Evolutionary conservation across 2,329 filamentous ascomycete genomes (phyloP).

Genomic region (Fusarium sp.): DNA sequence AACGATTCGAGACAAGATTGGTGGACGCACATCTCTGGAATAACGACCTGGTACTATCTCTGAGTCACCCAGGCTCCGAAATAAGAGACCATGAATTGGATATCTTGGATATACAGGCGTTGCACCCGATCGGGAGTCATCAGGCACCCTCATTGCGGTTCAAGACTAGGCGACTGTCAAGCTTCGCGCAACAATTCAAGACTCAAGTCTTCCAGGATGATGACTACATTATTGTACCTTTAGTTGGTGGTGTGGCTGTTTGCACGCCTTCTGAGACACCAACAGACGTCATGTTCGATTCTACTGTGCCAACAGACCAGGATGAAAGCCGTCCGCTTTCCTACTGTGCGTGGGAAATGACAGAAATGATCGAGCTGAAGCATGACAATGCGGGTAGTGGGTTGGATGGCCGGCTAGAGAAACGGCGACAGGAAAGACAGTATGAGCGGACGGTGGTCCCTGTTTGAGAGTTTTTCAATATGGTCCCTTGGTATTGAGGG

Average conservation of each 20-base stretch:
- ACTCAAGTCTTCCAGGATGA: conserved; percentile 36
- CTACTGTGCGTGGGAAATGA: not conserved
- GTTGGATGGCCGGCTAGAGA: not conserved
- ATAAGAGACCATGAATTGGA: not conserved
- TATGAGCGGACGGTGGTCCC: no score
- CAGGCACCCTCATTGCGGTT: not conserved
- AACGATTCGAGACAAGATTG: not conserved
- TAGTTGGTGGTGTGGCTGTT: conserved; percentile 18
- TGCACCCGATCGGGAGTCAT: conserved; percentile 10
- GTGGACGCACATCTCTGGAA: conserved; percentile 33
- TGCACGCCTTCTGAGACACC: conserved; percentile 11
- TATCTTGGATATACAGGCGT: conserved; percentile 3
- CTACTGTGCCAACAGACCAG: not conserved
- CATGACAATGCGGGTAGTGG: not conserved
- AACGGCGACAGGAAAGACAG: not conserved
- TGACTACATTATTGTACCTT: conserved; percentile 30
- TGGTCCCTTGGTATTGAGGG: not conserved
- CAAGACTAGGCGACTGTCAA: conserved; percentile 2
- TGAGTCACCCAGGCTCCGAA: conserved; percentile 5
- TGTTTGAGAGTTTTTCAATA: not conserved
- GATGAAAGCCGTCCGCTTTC: not conserved
- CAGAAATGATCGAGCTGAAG: conserved; percentile 3
- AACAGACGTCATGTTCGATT: not conserved
- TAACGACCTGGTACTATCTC: conserved; percentile 4
- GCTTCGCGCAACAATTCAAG: not conserved